Evolutionary conservation across 306 rosid species (phyloP), one percentile per base, ranked within the genome.

Genomic region (Elaeagnus macrophylla): DNA sequence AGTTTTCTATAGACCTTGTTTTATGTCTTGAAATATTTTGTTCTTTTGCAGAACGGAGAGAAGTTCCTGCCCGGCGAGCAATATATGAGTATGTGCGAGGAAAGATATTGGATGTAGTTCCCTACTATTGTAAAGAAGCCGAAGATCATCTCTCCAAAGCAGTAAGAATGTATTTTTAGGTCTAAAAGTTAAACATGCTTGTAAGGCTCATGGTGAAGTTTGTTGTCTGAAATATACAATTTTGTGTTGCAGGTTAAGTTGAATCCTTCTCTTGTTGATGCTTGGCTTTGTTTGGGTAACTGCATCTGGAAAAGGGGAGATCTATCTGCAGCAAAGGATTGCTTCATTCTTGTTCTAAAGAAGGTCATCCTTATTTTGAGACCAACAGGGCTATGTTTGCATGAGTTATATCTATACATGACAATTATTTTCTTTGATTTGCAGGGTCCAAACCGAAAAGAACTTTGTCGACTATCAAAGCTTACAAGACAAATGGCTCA

Each of bases 221-320:
- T 51, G 44, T 37, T 63, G 56, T 65, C 37, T 40, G 35, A 45
- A 44, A 37, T 54, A 53, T 51, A 39, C 18, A 60, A 13, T 73
- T 71, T 16, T 56, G 41, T 56, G 67, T 57, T 74, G 62, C 88
- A 86, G 95, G 89, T 91, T 67, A 91, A 86, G 89, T 73, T 91
- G 80, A 83, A 86, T 44, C 97, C 97, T 12, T 84, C 97, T 67
- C 86, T 81, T 72, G 83, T 89, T 32, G 96, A 91, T 80, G 97
- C 96, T 61, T 91, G 97, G 96, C 73, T 91, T 19, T 91, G 97
- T 63, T 78, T 91, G 75, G 97, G 95, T 54, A 82, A 86, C 74
- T 84, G 96, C 76, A 91, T 86, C 69, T 86, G 97, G 97, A 91
- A 91, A 72, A 91, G 86, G 71, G 96, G 95, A 53, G 96, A 91